Base-by-base conservation (phyloP, 2,329 filamentous ascomycete species). In the Calonectria pseudoturangicola region DNA sequence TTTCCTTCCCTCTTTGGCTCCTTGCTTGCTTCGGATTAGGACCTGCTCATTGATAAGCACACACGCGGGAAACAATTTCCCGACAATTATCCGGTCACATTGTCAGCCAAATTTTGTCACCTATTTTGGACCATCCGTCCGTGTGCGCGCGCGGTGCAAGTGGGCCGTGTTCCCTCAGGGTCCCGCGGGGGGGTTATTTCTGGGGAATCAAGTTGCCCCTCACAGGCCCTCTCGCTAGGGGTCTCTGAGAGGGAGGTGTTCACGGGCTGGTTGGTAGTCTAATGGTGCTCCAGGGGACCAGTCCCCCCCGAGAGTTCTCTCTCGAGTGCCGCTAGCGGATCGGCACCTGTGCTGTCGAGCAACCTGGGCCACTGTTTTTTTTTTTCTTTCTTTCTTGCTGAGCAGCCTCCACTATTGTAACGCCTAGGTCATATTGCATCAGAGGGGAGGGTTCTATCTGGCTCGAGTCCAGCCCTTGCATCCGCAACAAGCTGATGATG, bases 161-260 rank as follows among this genome's bases (percentile, higher is more conserved):
- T 66, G 63, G 63, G 63, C 43, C 62, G 62, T 50, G 12, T 62
- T 60, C 36, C 33, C 33, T 48, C 62, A 65, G 62, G 56, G 56
- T 62, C 56, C 21, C 56, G 56, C 56, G 36, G 58, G 58, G 58
- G 36, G 6, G 51, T 58, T 39, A 43, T 62, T 62, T 62, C 58
- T 62, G 58, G 58, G 58, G 58, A 62, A 62, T 62, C 58, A 62
- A 62, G n/a, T 45, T 62, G 58, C 58, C 36, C 58, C 58, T 62
- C 58, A 43, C 39, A 62, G 36, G 58, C 39, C 36, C 27, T 62
- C 27, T 45, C 30, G 12, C 54, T 62, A 62, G 58, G 36, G 58
- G 58, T 62, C 58, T 39, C 39, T 62, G 36, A 45, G 36, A 62
- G 58, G 58, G 21, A 62, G 58, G 58, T 45, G 58, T 62, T 62